Conservation (phyloP, 108 stramenopile genomes). For the Asterionellopsis glacialis region DNA sequence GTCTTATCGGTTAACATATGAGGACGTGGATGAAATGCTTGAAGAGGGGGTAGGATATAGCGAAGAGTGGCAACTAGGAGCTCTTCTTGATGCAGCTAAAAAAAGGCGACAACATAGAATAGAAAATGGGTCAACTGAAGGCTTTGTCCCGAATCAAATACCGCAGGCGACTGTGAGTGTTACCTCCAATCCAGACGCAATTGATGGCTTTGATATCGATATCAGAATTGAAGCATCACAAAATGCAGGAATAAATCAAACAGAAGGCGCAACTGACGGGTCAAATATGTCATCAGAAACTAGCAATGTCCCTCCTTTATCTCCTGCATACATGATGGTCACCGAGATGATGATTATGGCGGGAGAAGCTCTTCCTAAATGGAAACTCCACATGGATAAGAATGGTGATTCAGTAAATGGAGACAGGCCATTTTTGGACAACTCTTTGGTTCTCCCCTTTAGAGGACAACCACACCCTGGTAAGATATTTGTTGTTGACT, state of each 20-base stretch:
- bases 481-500: constrained; percentile 8
- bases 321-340: constrained; percentile 53
- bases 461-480: constrained; percentile 55
- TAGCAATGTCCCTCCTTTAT: constrained; percentile 42
- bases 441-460: constrained; percentile 53
- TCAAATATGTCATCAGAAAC: constrained; percentile 12
- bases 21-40: constrained; percentile 84
- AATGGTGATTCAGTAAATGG: constrained; percentile 10
- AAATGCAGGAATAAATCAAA: constrained; percentile 64
- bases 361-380: constrained; percentile 78
- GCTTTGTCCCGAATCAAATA: constrained; percentile 56
- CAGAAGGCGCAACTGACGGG: constrained; percentile 22
- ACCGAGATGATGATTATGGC: constrained; percentile 87
- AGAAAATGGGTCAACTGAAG: constrained; percentile 54
- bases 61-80: constrained; percentile 86
- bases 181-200: constrained; percentile 19
- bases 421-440: constrained; percentile 12
- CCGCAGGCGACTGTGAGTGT: constrained; percentile 44
- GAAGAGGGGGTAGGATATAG: constrained; percentile 63
- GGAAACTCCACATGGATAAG: constrained; percentile 33
- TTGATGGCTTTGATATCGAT: constrained; percentile 37
- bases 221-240: constrained; percentile 57
- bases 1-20: constrained; percentile 70
- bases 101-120: constrained; percentile 52
- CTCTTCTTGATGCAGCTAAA: constrained; percentile 50